Conservation (phyloP, 2,329 filamentous ascomycete genomes). For the Aspergillus eucalypticola region DNA sequence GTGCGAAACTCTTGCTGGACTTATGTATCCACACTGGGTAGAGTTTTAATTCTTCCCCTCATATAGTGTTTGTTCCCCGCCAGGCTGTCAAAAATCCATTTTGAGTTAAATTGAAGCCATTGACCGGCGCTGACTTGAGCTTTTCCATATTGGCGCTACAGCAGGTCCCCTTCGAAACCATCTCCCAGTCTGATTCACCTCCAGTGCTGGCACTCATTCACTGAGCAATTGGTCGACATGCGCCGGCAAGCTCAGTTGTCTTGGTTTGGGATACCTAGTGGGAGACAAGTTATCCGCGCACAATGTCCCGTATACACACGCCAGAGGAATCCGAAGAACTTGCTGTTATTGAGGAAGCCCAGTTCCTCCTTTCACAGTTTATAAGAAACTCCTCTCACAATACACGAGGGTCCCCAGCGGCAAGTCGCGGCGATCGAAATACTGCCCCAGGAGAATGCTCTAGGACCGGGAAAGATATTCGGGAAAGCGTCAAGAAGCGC, state of each 20-base stretch:
- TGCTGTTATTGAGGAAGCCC: slow-evolving; percentile 21
- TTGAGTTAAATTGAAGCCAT: not conserved
- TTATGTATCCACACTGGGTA: not conserved
- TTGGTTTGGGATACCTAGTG: not conserved
- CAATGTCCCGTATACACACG: not conserved
- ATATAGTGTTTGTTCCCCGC: not conserved
- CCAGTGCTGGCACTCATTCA: not conserved
- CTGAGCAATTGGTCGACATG: not conserved
- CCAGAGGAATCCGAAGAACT: slow-evolving; percentile 22
- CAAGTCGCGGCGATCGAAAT: not conserved
- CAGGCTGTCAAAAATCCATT: not conserved
- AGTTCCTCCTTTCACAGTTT: slow-evolving; percentile 30
- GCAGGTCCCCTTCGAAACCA: too few species aligned
- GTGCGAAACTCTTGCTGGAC: too few species aligned
- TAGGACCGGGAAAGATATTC: too few species aligned
- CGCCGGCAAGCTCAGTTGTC: not conserved
- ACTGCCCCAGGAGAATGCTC: not conserved
- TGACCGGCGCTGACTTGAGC: not conserved
- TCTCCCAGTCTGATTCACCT: not conserved
- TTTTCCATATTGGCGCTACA: too few species aligned
- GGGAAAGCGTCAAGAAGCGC: not conserved
- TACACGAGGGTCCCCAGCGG: not conserved
- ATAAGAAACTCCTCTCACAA: slow-evolving; percentile 17
- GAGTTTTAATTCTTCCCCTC: not conserved
- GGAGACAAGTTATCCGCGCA: not conserved